Evolutionary conservation across 1,284 basidiomycete species (phyloP), one percentile per base, ranked within the genome.

Genomic region (Pterulicium gracile): DNA sequence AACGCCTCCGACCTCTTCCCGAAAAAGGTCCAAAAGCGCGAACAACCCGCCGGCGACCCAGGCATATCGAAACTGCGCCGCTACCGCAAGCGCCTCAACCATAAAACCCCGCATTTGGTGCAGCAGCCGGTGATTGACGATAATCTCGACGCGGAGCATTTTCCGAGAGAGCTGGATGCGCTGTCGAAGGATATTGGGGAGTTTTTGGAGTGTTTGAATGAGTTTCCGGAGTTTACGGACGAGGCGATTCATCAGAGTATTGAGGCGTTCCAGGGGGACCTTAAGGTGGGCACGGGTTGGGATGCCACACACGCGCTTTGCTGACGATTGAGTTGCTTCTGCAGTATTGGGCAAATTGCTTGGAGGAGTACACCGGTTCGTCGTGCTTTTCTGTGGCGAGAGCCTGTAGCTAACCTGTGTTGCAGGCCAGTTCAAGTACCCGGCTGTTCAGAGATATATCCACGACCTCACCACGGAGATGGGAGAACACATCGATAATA

Each of bases 341-440:
- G n/a, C n/a, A 80, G 78, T 82, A 83, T 53, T 83, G 81, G 79
- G 72, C 80, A 13, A 79, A 75, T 32, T 84, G 80, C 56, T 59
- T 86, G 44, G 68, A 68, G 47, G 73, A 74, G 49, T 85, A 84
- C 55, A 60, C 69, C 54, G 75, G 79, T 76, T 52, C 51, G 47
- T 42, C n/a, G 52, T 39, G 39, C 18, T 19, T 22, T 45, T 32
- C 7, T 10, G n/a, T n/a, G n/a, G n/a, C n/a, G n/a, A n/a, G n/a
- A n/a, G n/a, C n/a, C n/a, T n/a, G n/a, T n/a, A n/a, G n/a, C n/a
- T n/a, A n/a, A n/a, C n/a, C n/a, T n/a, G n/a, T n/a, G n/a, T 34
- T 24, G 14, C 46, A 81, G 80, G 75, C 23, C 80, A 84, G 64
- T 81, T 85, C 59, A 72, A 70, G 44, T 79, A 76, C 56, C 77